Conservation (phyloP, 2,329 filamentous ascomycete genomes). For the Achaetomium macrosporum region DNA sequence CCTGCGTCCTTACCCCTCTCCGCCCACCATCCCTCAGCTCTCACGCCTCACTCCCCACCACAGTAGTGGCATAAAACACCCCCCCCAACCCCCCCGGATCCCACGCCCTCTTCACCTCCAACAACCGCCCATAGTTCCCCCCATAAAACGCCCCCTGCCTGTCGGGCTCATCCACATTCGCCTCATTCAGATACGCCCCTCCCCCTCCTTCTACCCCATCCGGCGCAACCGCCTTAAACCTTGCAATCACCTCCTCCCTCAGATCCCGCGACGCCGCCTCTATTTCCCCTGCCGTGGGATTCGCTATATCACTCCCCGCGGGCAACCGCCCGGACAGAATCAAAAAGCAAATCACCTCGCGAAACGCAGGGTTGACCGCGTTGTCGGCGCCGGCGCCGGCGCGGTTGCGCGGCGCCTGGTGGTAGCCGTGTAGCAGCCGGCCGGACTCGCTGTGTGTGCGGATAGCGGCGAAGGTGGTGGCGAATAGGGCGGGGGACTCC, state of each 20-base stretch:
- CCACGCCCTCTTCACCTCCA: not conserved
- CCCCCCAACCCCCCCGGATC: not conserved
- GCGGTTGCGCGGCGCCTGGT: slow-evolving; percentile 16
- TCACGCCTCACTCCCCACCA: no score
- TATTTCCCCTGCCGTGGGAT: slow-evolving; percentile 5
- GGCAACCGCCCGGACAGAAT: not conserved
- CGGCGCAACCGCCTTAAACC: slow-evolving; percentile 25
- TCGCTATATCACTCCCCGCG: not conserved
- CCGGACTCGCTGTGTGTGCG: slow-evolving; percentile 3
- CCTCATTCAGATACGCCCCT: slow-evolving; percentile 38
- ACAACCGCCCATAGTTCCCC: slow-evolving; percentile 26
- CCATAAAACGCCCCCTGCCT: slow-evolving; percentile 34
- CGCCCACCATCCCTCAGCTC: no score
- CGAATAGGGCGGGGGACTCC: slow-evolving; percentile 11
- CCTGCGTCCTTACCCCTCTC: no score
- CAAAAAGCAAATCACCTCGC: slow-evolving; percentile 6
- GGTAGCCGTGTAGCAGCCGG: slow-evolving; percentile 12
- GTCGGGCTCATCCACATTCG: slow-evolving; percentile 32
- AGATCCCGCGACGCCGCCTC: slow-evolving; percentile 8
- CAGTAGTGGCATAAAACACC: no score
- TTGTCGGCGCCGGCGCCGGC: slow-evolving; percentile 11
- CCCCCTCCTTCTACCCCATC: slow-evolving; percentile 6
- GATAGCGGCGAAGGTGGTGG: slow-evolving; percentile 15
- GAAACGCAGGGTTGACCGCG: slow-evolving; percentile 10
- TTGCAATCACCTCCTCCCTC: slow-evolving; percentile 10